phyloP scores from a whole-genome alignment of 139 green algal genomes.

The Bryopsis sp. region DNA sequence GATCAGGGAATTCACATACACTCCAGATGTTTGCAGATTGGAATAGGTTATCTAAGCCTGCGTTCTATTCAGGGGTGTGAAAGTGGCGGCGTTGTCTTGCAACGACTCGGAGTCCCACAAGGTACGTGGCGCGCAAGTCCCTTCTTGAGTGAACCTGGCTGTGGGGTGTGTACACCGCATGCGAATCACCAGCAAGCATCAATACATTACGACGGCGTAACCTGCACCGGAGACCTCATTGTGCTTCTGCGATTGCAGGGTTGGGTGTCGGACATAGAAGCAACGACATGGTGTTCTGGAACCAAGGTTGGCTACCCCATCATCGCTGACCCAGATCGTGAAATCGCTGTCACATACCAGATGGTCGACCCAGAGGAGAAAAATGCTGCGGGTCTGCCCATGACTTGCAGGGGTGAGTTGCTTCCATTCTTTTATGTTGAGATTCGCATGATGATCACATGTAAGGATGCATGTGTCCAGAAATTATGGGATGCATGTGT shows the following conservation, averaged over 20 bases:
- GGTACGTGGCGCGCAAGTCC: background rate
- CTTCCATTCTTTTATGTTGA: too few species aligned
- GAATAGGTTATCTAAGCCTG: too few species aligned
- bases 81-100: conserved; percentile 37
- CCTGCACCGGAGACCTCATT: too few species aligned
- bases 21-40: too few species aligned
- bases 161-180: too few species aligned
- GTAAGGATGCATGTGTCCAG: too few species aligned
- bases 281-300: conserved; percentile 26
- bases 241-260: background rate
- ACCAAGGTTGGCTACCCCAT: conserved; percentile 46
- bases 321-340: conserved; percentile 28
- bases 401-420: conserved; percentile 29
- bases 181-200: too few species aligned
- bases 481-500: too few species aligned
- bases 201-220: too few species aligned
- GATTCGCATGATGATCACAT: too few species aligned
- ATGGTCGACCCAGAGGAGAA: conserved; percentile 47
- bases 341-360: conserved; percentile 26
- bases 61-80: conserved; percentile 14
- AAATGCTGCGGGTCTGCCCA: conserved; percentile 37
- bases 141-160: too few species aligned
- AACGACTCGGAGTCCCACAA: conserved; percentile 22
- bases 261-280: conserved; percentile 25
- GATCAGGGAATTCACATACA: too few species aligned